Evolutionary conservation across 139 green algal species (phyloP).

Genomic region (Eudorina sp.): DNA sequence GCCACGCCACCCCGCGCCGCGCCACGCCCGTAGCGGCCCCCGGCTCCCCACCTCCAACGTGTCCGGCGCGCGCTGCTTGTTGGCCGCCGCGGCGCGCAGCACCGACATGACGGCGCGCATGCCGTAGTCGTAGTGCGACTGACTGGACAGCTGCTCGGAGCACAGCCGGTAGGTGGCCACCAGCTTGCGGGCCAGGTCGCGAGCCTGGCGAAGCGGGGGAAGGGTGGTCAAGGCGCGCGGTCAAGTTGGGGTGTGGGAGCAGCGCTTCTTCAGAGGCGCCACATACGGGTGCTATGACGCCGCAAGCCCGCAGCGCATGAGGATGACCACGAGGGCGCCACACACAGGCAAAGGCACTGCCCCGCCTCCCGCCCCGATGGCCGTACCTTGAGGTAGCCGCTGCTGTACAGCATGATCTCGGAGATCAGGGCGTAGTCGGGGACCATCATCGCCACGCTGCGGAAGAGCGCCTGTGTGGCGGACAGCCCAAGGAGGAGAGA

Average conservation of each 20-base stretch:
- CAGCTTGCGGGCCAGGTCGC: conserved; percentile 84
- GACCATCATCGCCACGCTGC: conserved; percentile 89
- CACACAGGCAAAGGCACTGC: too few species aligned
- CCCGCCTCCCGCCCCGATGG: too few species aligned
- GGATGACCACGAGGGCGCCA: too few species aligned
- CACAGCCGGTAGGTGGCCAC: conserved; percentile 89
- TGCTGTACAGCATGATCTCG: conserved; percentile 87
- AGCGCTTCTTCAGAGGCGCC: too few species aligned
- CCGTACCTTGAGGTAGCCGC: conserved; percentile 67
- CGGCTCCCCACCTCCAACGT: conserved; percentile 41
- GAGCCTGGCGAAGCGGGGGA: conserved; percentile 61
- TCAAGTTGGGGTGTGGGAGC: too few species aligned
- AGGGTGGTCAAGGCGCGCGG: too few species aligned
- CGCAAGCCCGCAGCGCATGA: too few species aligned
- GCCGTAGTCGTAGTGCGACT: conserved; percentile 90
- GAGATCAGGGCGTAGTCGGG: conserved; percentile 87
- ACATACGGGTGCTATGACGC: too few species aligned
- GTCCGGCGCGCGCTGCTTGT: conserved; percentile 79
- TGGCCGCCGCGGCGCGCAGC: conserved; percentile 76
- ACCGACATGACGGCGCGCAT: conserved; percentile 89
- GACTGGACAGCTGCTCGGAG: conserved; percentile 86
- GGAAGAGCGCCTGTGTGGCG: conserved; percentile 71
- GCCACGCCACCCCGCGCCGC: too few species aligned
- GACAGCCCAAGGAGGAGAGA: too few species aligned
- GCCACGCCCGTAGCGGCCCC: too few species aligned